Evolutionary conservation across 768 basidiomycete species (phyloP).

Genomic region (Auriculariales sp.): DNA sequence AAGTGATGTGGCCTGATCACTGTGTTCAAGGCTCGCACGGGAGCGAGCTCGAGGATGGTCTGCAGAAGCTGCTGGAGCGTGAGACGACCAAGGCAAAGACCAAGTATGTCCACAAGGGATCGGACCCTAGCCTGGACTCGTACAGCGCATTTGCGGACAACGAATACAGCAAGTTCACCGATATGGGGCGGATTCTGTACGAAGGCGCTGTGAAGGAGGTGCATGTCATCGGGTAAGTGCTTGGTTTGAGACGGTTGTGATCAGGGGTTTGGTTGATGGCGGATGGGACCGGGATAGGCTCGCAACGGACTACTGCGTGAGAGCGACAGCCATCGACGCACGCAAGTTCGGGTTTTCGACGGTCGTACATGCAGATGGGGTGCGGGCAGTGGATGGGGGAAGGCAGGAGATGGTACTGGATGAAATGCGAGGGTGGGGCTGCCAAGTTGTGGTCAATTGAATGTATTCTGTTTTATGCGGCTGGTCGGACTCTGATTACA

Average conservation of each 20-base stretch:
- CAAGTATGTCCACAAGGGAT: conserved; percentile 26
- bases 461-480: neutral
- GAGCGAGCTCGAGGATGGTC: conserved; percentile 40
- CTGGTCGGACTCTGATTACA: neutral
- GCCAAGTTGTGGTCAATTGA: neutral
- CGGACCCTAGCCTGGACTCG: conserved; percentile 45
- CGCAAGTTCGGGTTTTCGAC: conserved; percentile 30
- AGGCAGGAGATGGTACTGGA: neutral
- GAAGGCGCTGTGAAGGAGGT: conserved; percentile 37
- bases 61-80: conserved; percentile 33
- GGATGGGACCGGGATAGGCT: conserved; percentile 21
- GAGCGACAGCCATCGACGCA: conserved; percentile 40
- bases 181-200: conserved; percentile 28
- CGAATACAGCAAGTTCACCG: conserved; percentile 31
- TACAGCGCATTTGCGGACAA: conserved; percentile 70
- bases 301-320: conserved; percentile 72
- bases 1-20: conserved; percentile 72
- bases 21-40: conserved; percentile 51
- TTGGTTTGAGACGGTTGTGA: neutral
- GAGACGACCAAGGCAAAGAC: conserved; percentile 11
- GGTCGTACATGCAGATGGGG: conserved; percentile 10
- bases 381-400: conserved; percentile 8
- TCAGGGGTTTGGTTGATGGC: conserved; percentile 8
- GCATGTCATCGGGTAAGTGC: conserved; percentile 33
- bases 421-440: neutral